Percentiles rank a stretch among this genome's conserved stretches.
phyloP scores from a whole-genome alignment of 78 protist genomes.

The Tieghemostelium lacteum region DNA sequence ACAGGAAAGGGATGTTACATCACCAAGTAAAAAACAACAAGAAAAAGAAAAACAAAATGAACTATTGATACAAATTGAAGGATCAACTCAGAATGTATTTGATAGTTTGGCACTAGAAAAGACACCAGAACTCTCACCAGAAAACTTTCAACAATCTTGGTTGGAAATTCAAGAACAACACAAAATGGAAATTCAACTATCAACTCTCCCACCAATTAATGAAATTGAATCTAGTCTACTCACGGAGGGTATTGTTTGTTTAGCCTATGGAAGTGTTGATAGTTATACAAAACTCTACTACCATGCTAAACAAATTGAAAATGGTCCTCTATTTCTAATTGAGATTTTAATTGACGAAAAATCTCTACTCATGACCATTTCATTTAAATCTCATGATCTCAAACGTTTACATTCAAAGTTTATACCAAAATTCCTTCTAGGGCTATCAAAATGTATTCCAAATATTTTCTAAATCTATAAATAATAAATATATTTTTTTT shows the following conservation, averaged over 20 bases:
- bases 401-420: conserved; percentile 30
- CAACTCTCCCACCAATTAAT: not conserved
- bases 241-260: conserved; percentile 20
- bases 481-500: not conserved
- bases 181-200: conserved; percentile 35
- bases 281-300: conserved; percentile 43
- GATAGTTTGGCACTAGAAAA: conserved; percentile 32
- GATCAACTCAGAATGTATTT: conserved; percentile 14
- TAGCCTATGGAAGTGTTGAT: conserved; percentile 65
- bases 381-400: conserved; percentile 32
- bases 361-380: conserved; percentile 24
- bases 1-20: not conserved
- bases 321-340: conserved; percentile 21
- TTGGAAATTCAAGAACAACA: conserved; percentile 53
- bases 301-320: conserved; percentile 26
- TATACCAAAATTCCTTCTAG: conserved; percentile 27
- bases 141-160: conserved; percentile 47
- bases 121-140: conserved; percentile 31
- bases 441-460: conserved; percentile 46
- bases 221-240: conserved; percentile 20
- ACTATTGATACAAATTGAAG: conserved; percentile 11
- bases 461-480: conserved; percentile 3
- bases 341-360: conserved; percentile 44
- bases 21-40: not conserved
- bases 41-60: not conserved